Percentiles rank a stretch among this genome's conserved stretches.
Conservation (phyloP, 2,329 filamentous ascomycete genomes). For the Thielaviopsis punctulata region DNA sequence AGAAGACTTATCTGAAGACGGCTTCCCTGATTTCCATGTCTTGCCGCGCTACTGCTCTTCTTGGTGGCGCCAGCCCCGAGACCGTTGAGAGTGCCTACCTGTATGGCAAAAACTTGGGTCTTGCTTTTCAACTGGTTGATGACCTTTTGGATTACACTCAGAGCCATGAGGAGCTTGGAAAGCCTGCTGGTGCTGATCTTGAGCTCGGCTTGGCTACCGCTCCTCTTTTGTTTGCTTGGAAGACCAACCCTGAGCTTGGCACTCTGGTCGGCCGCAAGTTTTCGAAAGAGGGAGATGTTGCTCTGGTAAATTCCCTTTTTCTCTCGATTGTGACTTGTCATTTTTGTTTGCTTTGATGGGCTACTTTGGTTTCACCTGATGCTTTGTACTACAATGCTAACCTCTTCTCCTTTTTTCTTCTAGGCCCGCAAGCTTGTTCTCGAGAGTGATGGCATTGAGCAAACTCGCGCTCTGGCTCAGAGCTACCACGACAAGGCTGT, state of each 20-base stretch:
- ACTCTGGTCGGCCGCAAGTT: conserved; percentile 87
- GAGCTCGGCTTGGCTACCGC: conserved; percentile 88
- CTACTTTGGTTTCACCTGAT: neutral
- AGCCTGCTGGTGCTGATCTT: conserved; percentile 85
- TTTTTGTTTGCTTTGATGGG: too few species aligned
- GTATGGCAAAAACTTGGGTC: conserved; percentile 82
- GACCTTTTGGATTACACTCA: conserved; percentile 96
- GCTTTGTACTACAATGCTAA: conserved; percentile 10
- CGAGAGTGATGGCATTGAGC: conserved; percentile 71
- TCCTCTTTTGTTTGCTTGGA: conserved; percentile 90
- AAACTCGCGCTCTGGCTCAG: conserved; percentile 77
- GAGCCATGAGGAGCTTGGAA: conserved; percentile 69
- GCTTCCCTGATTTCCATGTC: conserved; percentile 93
- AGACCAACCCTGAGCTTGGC: conserved; percentile 68
- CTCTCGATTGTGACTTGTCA: conserved; percentile 7
- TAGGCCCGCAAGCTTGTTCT: conserved; percentile 78
- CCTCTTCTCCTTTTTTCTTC: conserved; percentile 21
- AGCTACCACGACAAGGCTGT: conserved; percentile 83
- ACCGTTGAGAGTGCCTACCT: conserved; percentile 82
- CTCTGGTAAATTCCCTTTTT: conserved; percentile 42
- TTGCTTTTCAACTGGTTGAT: conserved; percentile 94
- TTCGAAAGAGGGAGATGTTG: conserved; percentile 62
- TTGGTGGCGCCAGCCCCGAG: conserved; percentile 58
- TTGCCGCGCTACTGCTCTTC: conserved; percentile 72
- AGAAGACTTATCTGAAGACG: conserved; percentile 97